Evolutionary conservation across 169 alveolate species (phyloP), one percentile per base, ranked within the genome.

Genomic region (Plasmodium fragile): DNA sequence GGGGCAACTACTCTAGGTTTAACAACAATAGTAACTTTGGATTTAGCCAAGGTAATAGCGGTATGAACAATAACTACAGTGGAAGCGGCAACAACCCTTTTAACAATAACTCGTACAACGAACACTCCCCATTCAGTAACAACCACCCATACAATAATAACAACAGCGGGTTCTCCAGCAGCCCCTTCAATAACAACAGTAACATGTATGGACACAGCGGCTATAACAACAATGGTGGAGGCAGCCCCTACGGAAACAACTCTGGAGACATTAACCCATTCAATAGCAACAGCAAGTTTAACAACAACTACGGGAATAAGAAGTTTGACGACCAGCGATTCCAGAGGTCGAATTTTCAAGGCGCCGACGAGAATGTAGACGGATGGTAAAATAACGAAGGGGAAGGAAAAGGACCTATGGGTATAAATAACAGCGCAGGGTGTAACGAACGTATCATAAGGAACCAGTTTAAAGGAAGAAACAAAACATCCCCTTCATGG

Each of bases 321-420:
- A 84, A 39, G 43, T 84, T 73, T 73, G 92, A 73, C 6, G 92
- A 84, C 4, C 85, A 71, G 41, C 49, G 32, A 10, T 84, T 84
- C 36, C 83, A 84, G 39, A 84, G 92, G 41, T 45, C 70, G 4
- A 73, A 49, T 73, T 84, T 72, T 53, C 92, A 72, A 32, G 65
- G 32, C 65, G 69, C 83, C 4, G 92, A 84, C 49, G 92, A 84
- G 11, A 84, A 73, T 53, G 65, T 28, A 22, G 83, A 84, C 25
- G 84, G 59, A 2, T 84, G 92, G 92, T 84, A 41, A 84, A 22
- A 5, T 18, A 10, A 3, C 45, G 25, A n/a, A 36, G 8, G 34
- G 16, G 16, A 7, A 0, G 3, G 7, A 28, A 6, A 13, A 34
- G 13, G 39, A 75, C 25, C 32, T 75, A 43, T n/a, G 34, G 75